Conservation (phyloP, 2,329 filamentous ascomycete genomes). For the Aspergillus carbonarius region DNA sequence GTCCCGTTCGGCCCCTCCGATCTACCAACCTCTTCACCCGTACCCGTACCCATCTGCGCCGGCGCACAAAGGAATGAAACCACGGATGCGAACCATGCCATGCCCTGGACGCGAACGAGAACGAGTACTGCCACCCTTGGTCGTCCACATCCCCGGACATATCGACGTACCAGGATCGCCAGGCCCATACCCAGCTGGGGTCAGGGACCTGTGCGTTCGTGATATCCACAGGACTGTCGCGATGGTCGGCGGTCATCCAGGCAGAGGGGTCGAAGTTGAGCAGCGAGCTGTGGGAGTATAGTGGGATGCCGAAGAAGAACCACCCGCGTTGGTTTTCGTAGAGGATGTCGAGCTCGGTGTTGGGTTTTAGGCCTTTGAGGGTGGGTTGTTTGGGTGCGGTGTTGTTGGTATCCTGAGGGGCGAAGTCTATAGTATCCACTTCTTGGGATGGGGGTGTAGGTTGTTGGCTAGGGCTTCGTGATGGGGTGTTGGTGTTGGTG, state of each 20-base stretch:
- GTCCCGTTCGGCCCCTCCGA: slow-evolving; percentile 34
- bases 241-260: slow-evolving; percentile 72
- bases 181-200: slow-evolving; percentile 90
- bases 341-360: slow-evolving; percentile 72
- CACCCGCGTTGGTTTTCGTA: slow-evolving; percentile 94
- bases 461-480: not conserved
- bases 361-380: slow-evolving; percentile 23
- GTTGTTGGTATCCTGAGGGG: not conserved
- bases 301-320: slow-evolving; percentile 81
- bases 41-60: slow-evolving; percentile 83
- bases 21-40: slow-evolving; percentile 61
- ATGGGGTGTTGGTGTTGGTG: not conserved
- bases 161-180: slow-evolving; percentile 70
- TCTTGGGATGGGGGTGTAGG: not conserved
- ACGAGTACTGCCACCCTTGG: slow-evolving; percentile 94
- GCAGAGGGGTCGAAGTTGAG: slow-evolving; percentile 80
- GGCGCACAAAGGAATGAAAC: slow-evolving; percentile 93
- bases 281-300: slow-evolving; percentile 85
- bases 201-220: slow-evolving; percentile 90
- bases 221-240: slow-evolving; percentile 65
- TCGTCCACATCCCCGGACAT: slow-evolving; percentile 82
- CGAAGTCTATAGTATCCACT: slow-evolving; percentile 18
- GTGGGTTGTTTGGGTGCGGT: slow-evolving; percentile 8
- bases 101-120: slow-evolving; percentile 74
- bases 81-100: slow-evolving; percentile 89